Evolutionary conservation across 2,329 filamentous ascomycete genomes (phyloP), one percentile per base, ranked within the genome.

Genomic region (Penicillium crustosum): DNA sequence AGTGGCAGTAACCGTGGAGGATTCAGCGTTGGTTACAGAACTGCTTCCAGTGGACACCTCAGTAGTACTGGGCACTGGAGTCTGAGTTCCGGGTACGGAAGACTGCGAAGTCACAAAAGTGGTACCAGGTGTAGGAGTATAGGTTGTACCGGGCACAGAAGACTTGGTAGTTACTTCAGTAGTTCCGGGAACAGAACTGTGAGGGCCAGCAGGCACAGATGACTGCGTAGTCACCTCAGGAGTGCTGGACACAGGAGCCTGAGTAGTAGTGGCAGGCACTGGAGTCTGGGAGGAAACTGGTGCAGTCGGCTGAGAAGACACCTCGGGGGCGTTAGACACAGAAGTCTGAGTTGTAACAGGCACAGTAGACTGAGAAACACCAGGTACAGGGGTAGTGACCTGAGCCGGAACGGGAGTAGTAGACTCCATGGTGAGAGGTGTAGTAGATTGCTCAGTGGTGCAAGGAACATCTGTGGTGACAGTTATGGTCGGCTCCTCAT

Each of bases 391-490:
- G n/a, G 48, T 49, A 17, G 50, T 54, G 12, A 27, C 44, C 6
- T 38, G 36, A 27, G 13, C 45, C 2, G 42, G 43, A 17, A 48
- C 35, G 5, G 52, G 39, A 29, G 35, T 42, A 21, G 44, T 54
- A 31, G 44, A 25, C 8, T 43, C 55, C 0, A 6, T n/a, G 4
- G 29, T 13, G 25, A 36, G 36, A 17, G 38, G 17, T 23, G 19
- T 33, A 1, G 44, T 49, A 17, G 44, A 7, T 2, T 17, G 21
- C n/a, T 5, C 50, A 35, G 53, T 43, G 4, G 21, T 44, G 21
- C 53, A 55, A n/a, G 21, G 45, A 17, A 51, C 47, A 44, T 55
- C 53, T 1, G 53, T 55, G 23, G 45, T 50, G 21, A 55, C 38
- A 13, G 53, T 56, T 13, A 31, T 56, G 10, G 53, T 56, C 3